Conservation (phyloP, 441 rosid genomes). For the Sinapis alba region DNA sequence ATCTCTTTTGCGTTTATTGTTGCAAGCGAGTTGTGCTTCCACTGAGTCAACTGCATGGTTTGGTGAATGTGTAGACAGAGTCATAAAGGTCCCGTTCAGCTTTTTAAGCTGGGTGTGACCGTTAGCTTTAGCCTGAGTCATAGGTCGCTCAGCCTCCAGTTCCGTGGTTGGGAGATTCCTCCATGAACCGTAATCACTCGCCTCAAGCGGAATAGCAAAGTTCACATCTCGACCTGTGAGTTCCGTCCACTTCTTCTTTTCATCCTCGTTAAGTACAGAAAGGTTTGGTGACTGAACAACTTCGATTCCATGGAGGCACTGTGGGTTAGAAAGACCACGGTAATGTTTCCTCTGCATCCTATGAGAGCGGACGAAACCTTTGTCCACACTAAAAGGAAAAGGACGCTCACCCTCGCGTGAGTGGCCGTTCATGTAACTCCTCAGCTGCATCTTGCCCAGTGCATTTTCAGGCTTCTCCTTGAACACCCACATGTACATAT, state of each 20-base stretch:
- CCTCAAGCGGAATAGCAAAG: constrained; percentile 72
- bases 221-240: constrained; percentile 78
- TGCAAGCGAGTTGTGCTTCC: constrained; percentile 46
- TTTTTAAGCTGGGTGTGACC: constrained; percentile 51
- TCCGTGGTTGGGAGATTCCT: constrained; percentile 75
- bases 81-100: constrained; percentile 68
- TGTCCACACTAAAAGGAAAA: constrained; percentile 81
- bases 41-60: constrained; percentile 59
- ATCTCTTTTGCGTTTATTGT: constrained; percentile 72
- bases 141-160: constrained; percentile 66
- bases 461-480: constrained; percentile 92
- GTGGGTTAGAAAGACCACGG: constrained; percentile 94
- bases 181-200: constrained; percentile 82
- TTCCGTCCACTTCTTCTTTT: constrained; percentile 75
- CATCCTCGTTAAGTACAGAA: constrained; percentile 63
- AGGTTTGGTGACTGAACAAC: constrained; percentile 71
- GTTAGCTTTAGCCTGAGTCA: constrained; percentile 47
- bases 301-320: constrained; percentile 87
- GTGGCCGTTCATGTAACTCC: constrained; percentile 93
- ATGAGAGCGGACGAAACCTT: constrained; percentile 90
- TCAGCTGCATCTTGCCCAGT: constrained; percentile 86
- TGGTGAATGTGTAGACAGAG: constrained; percentile 73
- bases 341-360: constrained; percentile 96
- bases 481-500: constrained; percentile 95
- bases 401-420: constrained; percentile 89